Percentiles rank a stretch among this genome's conserved stretches.
Evolutionary conservation across 129 eudicot genomes (phyloP).

Genomic region (Escallonia rubra): DNA sequence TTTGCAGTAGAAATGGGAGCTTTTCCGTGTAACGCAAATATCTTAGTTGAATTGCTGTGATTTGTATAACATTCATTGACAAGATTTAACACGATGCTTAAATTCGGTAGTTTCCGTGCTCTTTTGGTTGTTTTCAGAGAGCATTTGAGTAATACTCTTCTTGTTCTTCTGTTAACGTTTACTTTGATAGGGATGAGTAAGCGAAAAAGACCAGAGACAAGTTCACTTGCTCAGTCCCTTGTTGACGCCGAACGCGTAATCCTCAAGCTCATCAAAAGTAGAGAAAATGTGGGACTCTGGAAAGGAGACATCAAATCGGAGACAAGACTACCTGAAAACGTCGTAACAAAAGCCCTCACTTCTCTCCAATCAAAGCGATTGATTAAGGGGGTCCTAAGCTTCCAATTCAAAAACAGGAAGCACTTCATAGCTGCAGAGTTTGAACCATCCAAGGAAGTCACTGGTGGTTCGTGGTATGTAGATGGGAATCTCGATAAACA

Average conservation of each 20-base stretch:
- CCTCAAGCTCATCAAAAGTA: slow-evolving; percentile 45
- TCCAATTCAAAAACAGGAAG: slow-evolving; percentile 47
- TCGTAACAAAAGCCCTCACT: slow-evolving; percentile 36
- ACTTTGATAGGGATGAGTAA: slow-evolving; percentile 42
- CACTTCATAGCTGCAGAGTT: slow-evolving; percentile 66
- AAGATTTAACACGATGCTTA: no score
- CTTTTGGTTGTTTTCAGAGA: no score
- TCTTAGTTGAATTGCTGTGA: no score
- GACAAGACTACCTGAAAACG: slow-evolving; percentile 17
- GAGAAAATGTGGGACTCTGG: slow-evolving; percentile 58
- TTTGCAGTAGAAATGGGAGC: no score
- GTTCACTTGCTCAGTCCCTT: slow-evolving; percentile 16
- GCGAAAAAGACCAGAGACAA: slow-evolving; percentile 44
- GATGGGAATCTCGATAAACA: slow-evolving; percentile 58
- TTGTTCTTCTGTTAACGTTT: no score
- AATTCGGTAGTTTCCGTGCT: no score
- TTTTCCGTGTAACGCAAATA: no score
- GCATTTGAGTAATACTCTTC: no score
- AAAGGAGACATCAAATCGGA: slow-evolving; percentile 39
- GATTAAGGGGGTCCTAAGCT: slow-evolving; percentile 62
- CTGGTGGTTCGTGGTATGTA: slow-evolving; percentile 80
- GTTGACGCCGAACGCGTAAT: slow-evolving; percentile 41
- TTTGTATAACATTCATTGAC: no score
- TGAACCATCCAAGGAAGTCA: slow-evolving; percentile 67
- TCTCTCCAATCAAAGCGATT: slow-evolving; percentile 19